phyloP scores from a whole-genome alignment of 1,284 basidiomycete species.

The Pseudozyma thailandica region DNA sequence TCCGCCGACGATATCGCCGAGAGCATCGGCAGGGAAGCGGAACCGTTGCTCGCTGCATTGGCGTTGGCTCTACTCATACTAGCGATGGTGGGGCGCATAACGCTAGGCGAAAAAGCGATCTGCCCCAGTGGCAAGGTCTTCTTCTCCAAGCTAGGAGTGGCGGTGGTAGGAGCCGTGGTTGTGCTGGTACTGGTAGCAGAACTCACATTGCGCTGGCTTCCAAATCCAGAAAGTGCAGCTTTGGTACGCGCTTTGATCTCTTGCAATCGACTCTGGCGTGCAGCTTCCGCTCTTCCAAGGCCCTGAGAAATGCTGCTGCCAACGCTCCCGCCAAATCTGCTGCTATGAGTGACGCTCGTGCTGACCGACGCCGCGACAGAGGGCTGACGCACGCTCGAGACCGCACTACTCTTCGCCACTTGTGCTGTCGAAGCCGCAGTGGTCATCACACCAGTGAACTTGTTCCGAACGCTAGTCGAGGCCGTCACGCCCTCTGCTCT shows the following conservation, averaged over 20 bases:
- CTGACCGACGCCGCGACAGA: conserved; percentile 18
- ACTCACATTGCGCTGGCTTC: conserved; percentile 25
- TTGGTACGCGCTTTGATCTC: conserved; percentile 44
- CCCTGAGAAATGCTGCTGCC: conserved; percentile 38
- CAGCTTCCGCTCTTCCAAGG: conserved; percentile 32
- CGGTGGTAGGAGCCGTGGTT: background rate
- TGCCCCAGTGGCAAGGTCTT: conserved; percentile 5
- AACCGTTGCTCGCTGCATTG: conserved; percentile 1
- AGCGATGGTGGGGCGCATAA: conserved; percentile 36
- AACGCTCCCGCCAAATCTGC: conserved; percentile 24
- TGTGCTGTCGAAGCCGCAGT: background rate
- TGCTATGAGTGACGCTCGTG: conserved; percentile 4
- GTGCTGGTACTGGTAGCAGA: conserved; percentile 7
- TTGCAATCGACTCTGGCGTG: conserved; percentile 35
- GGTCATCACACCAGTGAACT: conserved; percentile 27
- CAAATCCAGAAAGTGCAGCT: conserved; percentile 33
- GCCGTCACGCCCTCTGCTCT: background rate
- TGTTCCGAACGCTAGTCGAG: conserved; percentile 25
- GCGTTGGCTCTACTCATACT: conserved; percentile 16
- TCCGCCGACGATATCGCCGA: conserved; percentile 5
- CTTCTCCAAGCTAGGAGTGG: background rate
- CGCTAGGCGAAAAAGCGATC: conserved; percentile 33
- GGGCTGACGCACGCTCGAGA: conserved; percentile 13
- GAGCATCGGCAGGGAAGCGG: conserved; percentile 25
- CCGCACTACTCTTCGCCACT: background rate